A percentile compares a stretch with the other conserved stretches of the same genome.
Evolutionary conservation across 495 filamentous ascomycete genomes (phyloP).

Genomic region (Aspergillus hancockii): DNA sequence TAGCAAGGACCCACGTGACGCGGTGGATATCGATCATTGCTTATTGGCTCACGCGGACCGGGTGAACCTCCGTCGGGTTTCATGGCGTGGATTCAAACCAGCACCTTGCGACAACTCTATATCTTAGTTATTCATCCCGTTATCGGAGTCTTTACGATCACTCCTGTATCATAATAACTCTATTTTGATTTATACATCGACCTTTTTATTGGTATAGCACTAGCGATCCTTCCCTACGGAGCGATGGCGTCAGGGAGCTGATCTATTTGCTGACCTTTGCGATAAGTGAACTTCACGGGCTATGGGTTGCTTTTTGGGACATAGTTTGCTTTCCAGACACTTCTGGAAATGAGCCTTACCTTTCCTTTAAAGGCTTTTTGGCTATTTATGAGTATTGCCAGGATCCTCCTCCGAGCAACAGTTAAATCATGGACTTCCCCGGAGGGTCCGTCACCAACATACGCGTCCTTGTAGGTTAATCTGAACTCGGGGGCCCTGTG

Average conservation of each 20-base stretch:
- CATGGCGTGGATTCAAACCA: slow-evolving; percentile 14
- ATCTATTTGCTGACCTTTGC: slow-evolving; percentile 23
- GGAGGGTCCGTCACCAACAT: slow-evolving; percentile 49
- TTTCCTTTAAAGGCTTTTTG: slow-evolving; percentile 25
- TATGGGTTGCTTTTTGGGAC: slow-evolving; percentile 19
- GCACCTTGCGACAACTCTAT: slow-evolving; percentile 4
- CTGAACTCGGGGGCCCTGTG: not conserved
- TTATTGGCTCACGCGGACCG: slow-evolving; percentile 26
- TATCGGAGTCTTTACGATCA: not conserved
- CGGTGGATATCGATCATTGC: not conserved
- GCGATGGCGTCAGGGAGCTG: slow-evolving; percentile 28
- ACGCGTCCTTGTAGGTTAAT: slow-evolving; percentile 45
- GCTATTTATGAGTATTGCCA: slow-evolving; percentile 32
- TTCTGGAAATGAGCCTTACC: slow-evolving; percentile 43
- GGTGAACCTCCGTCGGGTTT: slow-evolving; percentile 25
- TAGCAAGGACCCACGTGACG: slow-evolving; percentile 26
- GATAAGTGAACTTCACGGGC: slow-evolving; percentile 13
- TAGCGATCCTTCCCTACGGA: slow-evolving; percentile 4
- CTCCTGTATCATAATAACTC: slow-evolving; percentile 6
- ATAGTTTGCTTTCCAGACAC: slow-evolving; percentile 9
- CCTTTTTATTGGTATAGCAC: not conserved
- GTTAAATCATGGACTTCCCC: slow-evolving; percentile 51
- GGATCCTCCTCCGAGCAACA: slow-evolving; percentile 29
- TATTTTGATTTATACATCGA: not conserved
- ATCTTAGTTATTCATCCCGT: not conserved